Conservation (phyloP, 2,329 filamentous ascomycete genomes). For the Colletotrichum sp. region DNA sequence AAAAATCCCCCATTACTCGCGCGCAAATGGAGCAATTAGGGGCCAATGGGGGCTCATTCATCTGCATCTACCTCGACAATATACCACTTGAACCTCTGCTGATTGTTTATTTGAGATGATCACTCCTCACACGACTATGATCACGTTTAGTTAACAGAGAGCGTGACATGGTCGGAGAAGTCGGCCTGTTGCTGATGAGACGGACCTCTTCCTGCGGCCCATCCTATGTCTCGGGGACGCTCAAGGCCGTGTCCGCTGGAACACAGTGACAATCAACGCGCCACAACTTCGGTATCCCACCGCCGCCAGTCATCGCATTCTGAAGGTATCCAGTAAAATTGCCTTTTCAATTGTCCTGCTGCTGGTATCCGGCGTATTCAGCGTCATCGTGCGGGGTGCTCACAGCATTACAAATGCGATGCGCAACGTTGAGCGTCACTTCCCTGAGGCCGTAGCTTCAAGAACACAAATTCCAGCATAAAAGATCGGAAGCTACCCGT, state of each 20-base stretch:
- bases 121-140: rapidly evolving
- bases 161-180: neutral
- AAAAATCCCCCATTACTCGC: neutral
- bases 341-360: neutral
- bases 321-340: neutral
- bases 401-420: neutral
- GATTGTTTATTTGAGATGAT: neutral
- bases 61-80: neutral
- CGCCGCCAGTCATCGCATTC: neutral
- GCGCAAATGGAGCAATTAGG: neutral
- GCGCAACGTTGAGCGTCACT: neutral
- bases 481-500: neutral
- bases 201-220: neutral
- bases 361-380: neutral
- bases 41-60: rapidly evolving
- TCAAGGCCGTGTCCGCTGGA: neutral
- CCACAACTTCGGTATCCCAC: neutral
- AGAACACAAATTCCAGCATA: neutral
- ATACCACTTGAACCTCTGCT: neutral
- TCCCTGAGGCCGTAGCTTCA: neutral
- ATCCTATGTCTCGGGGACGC: neutral
- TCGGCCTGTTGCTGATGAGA: neutral
- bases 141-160: neutral
- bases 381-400: neutral
- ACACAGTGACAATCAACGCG: neutral